Percentiles rank a stretch among this genome's conserved stretches.
Conservation (phyloP, 805 yeast species). For the Isabelozyma gotoi region DNA sequence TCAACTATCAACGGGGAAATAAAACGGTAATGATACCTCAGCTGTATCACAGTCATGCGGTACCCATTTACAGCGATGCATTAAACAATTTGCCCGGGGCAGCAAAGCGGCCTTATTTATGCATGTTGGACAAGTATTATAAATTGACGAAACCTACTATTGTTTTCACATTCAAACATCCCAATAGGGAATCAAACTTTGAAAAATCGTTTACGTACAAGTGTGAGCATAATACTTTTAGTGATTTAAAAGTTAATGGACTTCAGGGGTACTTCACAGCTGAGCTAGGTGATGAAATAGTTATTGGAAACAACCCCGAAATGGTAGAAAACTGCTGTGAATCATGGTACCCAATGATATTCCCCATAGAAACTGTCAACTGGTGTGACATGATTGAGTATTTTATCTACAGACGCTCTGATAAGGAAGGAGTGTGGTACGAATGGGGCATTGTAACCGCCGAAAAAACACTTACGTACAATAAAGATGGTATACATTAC, state of each 20-base stretch:
- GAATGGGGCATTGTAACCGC: slow-evolving; percentile 15
- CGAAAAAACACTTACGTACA: slow-evolving; percentile 12
- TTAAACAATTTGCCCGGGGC: neutral
- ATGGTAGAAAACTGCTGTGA: slow-evolving; percentile 19
- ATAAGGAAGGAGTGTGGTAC: slow-evolving; percentile 18
- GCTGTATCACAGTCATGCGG: slow-evolving; percentile 55
- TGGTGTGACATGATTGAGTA: slow-evolving; percentile 9
- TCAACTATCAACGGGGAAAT: slow-evolving; percentile 32
- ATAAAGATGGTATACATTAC: slow-evolving; percentile 14
- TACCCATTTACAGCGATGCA: slow-evolving; percentile 64
- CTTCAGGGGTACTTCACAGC: slow-evolving; percentile 76
- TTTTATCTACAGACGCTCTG: slow-evolving; percentile 7
- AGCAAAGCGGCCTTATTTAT: slow-evolving; percentile 20
- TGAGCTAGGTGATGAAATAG: slow-evolving; percentile 57
- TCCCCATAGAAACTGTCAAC: slow-evolving; percentile 23
- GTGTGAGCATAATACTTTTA: slow-evolving; percentile 37
- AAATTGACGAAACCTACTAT: slow-evolving; percentile 41
- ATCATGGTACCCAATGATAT: slow-evolving; percentile 41
- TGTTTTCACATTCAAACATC: slow-evolving; percentile 66
- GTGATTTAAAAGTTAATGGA: slow-evolving; percentile 65
- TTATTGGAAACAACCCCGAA: slow-evolving; percentile 49
- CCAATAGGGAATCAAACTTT: slow-evolving; percentile 17
- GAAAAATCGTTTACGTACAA: slow-evolving; percentile 1
- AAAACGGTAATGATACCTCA: slow-evolving; percentile 43
- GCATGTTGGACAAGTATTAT: slow-evolving; percentile 13